These are phyloP conservation scores for Penicillium psychrofluorescens DNA, from an alignment of 495 filamentous ascomycete genomes.

Conservation along the genomic window DNA sequence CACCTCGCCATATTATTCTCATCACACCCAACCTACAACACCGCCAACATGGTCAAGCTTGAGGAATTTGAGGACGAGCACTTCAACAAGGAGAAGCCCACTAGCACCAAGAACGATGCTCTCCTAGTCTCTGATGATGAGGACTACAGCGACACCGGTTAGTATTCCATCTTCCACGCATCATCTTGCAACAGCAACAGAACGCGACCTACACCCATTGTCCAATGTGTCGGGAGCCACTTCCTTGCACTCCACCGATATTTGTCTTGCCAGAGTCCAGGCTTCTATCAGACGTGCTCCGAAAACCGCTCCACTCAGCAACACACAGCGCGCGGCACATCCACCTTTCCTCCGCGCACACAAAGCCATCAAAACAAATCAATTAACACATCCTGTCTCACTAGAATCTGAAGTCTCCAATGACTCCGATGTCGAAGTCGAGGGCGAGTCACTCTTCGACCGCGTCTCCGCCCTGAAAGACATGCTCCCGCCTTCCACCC, in stretches of 20 bases:
- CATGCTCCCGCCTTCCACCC: slow-evolving; percentile 79
- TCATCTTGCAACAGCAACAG: slow-evolving; percentile 1
- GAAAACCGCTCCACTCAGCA: too few relatives aligned
- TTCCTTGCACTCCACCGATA: too few relatives aligned
- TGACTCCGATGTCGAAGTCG: slow-evolving; percentile 34
- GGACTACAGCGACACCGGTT: slow-evolving; percentile 87
- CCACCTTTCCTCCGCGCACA: neutral
- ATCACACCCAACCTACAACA: slow-evolving; percentile 1
- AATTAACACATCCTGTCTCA: slow-evolving; percentile 16
- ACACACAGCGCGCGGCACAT: too few relatives aligned
- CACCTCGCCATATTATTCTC: slow-evolving; percentile 15
- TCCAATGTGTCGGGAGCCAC: too few relatives aligned
- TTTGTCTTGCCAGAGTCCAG: too few relatives aligned
- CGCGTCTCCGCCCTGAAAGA: slow-evolving; percentile 82
- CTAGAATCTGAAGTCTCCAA: slow-evolving; percentile 49
- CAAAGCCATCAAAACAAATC: slow-evolving; percentile 6
- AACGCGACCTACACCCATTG: too few relatives aligned
- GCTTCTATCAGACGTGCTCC: too few relatives aligned
- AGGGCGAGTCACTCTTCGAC: slow-evolving; percentile 63
- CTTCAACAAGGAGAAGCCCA: slow-evolving; percentile 67
- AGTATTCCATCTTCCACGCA: slow-evolving; percentile 16
- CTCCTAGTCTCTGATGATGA: slow-evolving; percentile 64
- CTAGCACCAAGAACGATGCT: slow-evolving; percentile 45
- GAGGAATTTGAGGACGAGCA: slow-evolving; percentile 94
- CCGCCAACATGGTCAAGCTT: slow-evolving; percentile 85